These are phyloP conservation scores for Cajanus cajan DNA, from an alignment of 306 rosid genomes.

Conservation along the genomic window DNA sequence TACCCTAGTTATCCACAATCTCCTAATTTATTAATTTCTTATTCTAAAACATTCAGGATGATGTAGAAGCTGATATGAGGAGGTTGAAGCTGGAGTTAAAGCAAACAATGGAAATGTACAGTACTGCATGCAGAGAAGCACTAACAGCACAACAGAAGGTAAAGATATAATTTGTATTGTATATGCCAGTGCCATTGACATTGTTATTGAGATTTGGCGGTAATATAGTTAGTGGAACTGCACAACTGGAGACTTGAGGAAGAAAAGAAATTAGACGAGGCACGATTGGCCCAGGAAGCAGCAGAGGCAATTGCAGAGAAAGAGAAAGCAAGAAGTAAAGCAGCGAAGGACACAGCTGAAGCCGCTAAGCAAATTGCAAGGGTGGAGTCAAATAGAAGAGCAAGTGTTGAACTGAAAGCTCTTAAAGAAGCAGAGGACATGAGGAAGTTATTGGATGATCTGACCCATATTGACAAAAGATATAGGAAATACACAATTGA, in stretches of 20 bases:
- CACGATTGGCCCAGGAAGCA: constrained; percentile 62
- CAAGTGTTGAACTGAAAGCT: constrained; percentile 50
- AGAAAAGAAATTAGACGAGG: constrained; percentile 67
- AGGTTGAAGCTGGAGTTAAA: constrained; percentile 87
- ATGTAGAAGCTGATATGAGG: constrained; percentile 80
- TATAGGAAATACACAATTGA: constrained; percentile 72
- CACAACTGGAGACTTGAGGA: constrained; percentile 56
- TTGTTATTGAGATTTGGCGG: neutral
- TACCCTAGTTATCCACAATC: neutral
- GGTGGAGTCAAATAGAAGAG: constrained; percentile 60
- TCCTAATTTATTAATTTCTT: neutral
- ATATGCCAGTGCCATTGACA: no score
- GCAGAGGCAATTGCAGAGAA: constrained; percentile 73
- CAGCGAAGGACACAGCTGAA: constrained; percentile 75
- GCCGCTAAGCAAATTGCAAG: constrained; percentile 77
- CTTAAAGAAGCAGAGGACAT: constrained; percentile 70
- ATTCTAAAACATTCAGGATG: constrained; percentile 53
- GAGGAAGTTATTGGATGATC: constrained; percentile 52
- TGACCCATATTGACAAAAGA: constrained; percentile 55
- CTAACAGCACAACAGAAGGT: constrained; percentile 53
- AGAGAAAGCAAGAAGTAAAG: constrained; percentile 75
- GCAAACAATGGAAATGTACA: constrained; percentile 85
- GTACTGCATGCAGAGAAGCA: constrained; percentile 38
- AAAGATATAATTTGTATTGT: neutral
- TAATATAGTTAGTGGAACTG: constrained; percentile 59